Percentiles rank a stretch among this genome's conserved stretches.
Evolutionary conservation across 768 basidiomycete genomes (phyloP).

Genomic region (Agrocybe chaxingu): DNA sequence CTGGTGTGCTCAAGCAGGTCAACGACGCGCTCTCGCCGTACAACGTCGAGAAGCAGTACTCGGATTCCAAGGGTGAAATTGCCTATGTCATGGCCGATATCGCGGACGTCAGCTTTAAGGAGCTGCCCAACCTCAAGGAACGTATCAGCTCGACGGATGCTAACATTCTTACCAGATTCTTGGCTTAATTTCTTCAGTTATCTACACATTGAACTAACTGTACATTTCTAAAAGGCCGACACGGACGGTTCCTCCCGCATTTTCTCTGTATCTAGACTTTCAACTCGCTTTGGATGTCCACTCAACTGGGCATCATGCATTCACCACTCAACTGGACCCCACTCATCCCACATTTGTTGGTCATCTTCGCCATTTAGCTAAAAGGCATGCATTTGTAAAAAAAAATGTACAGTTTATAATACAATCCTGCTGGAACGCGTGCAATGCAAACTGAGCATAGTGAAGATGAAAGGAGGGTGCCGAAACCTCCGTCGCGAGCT

Average conservation of each 20-base stretch:
- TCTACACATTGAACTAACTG: not conserved
- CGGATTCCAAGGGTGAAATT: constrained; percentile 92
- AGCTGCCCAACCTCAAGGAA: constrained; percentile 76
- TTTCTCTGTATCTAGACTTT: constrained; percentile 15
- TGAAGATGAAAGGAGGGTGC: constrained; percentile 5
- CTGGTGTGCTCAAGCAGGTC: constrained; percentile 91
- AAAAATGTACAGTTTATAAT: constrained; percentile 19
- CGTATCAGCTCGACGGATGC: constrained; percentile 75
- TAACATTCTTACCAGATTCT: constrained; percentile 87
- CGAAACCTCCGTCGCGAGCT: not conserved
- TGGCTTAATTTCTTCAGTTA: constrained; percentile 43
- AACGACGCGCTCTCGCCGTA: constrained; percentile 92
- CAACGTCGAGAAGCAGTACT: constrained; percentile 99
- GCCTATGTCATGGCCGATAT: constrained; percentile 99
- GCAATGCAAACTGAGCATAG: constrained; percentile 5
- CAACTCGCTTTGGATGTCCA: constrained; percentile 22
- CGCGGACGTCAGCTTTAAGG: constrained; percentile 77
- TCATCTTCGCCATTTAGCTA: constrained; percentile 5
- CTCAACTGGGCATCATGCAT: constrained; percentile 30
- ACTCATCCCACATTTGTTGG: constrained; percentile 15
- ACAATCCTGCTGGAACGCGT: constrained; percentile 16
- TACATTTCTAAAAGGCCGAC: constrained; percentile 21
- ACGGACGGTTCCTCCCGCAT: constrained; percentile 31
- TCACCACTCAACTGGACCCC: constrained; percentile 51
- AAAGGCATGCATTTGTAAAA: constrained; percentile 21